phyloP scores from a whole-genome alignment of 2,329 filamentous ascomycete species.

The Fusarium xylarioides region DNA sequence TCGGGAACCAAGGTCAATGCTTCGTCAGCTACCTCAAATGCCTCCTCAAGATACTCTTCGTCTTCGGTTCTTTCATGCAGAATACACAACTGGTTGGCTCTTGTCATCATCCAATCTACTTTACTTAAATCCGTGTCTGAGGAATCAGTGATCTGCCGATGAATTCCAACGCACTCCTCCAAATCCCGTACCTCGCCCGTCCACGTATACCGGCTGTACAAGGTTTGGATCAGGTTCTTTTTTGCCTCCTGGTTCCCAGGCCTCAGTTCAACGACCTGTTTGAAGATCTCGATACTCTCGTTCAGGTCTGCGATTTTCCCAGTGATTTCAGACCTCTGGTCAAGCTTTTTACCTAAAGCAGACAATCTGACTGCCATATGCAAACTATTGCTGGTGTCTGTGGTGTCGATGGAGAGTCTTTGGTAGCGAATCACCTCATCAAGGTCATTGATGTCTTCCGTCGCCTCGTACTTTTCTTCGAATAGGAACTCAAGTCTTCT shows the following conservation, averaged over 20 bases:
- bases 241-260: not conserved
- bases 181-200: not conserved
- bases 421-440: not conserved
- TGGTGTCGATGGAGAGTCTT: not conserved
- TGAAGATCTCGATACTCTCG: not conserved
- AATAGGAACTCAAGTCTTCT: not conserved
- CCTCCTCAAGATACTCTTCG: not conserved
- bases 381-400: fast-evolving
- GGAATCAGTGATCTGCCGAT: not conserved
- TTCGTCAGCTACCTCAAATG: fast-evolving
- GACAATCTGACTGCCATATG: not conserved
- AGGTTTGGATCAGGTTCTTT: not conserved
- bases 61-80: not conserved
- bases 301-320: not conserved
- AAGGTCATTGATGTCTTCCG: not conserved
- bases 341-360: not conserved
- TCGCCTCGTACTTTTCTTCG: not conserved
- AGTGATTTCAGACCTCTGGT: not conserved
- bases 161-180: not conserved
- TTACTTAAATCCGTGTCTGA: not conserved
- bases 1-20: not conserved
- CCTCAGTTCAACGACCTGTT: fast-evolving
- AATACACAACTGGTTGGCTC: not conserved
- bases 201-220: not conserved
- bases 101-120: not conserved